Base-by-base conservation (phyloP, 768 basidiomycete species). In the Mycena rosella region DNA sequence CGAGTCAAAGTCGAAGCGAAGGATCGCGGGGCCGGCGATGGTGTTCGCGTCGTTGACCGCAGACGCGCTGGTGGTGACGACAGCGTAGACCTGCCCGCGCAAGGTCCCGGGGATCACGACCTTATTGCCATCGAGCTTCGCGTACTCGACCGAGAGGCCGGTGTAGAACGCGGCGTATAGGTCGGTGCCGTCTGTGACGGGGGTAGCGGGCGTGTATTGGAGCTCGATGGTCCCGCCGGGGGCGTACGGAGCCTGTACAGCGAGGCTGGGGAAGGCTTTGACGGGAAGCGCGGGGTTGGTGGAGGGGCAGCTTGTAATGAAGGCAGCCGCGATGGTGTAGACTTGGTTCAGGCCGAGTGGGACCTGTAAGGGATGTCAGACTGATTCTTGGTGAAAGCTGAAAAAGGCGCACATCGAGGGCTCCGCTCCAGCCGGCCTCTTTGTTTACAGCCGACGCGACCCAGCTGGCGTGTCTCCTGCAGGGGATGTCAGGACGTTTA, bases 231-330 rank as follows among this genome's bases (percentile, higher is more conserved):
- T 65, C 24, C 57, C 70, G 30, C 73, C 72, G n/a, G 79, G 78
- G 36, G 79, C 67, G 14, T 58, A 58, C 24, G 74, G 65, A 69
- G 78, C 58, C 36, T 76, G 62, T 51, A 83, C 65, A 8, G 77
- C 74, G 61, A 90, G 81, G 17, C 78, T 67, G 1, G 89, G 86
- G 83, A 88, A 89, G 15, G 87, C 80, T 57, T 79, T 83, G 67
- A 86, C 82, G 11, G 79, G 86, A 13, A 89, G 81, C 18, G 81
- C 63, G 0, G 87, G 85, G 79, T 90, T 91, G 65, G 82, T 75
- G 9, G 78, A 67, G 0, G 89, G 90, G 77, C 90, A 91, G 0
- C 76, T 74, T 13, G 74, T 79, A 77, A 90, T 88, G 79, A 89
- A 88, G 1, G 76, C 70, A 0, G 81, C 75, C 9, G 81, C 83